Evolutionary conservation across 2,329 filamentous ascomycete species (phyloP), one percentile per base, ranked within the genome.

Genomic region (Alternaria dauci): DNA sequence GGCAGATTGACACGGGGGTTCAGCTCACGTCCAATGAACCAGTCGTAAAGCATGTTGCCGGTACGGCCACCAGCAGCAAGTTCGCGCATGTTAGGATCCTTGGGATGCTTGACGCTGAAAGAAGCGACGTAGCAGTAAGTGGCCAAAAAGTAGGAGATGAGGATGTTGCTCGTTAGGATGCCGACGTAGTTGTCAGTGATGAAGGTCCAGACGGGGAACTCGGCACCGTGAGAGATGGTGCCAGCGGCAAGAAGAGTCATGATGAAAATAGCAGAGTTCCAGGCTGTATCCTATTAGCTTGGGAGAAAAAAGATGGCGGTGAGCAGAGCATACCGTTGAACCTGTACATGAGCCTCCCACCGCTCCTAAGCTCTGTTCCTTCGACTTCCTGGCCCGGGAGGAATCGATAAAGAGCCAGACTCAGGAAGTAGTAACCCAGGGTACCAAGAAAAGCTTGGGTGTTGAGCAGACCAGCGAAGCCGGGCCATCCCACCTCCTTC

Each of bases 21-120:
- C 62, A 98, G 88, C 79, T 98, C 94, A 28, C 94, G 91, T 20
- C 94, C 94, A 67, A 98, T 97, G 81, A 93, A 98, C 88, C 93
- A 98, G 80, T 98, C 94, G 78, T 98, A 97, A 38, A 97, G 80
- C 65, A 93, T 81, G 78, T 96, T 97, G 59, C 93, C 94, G 1
- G 88, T 89, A 74, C 91, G 87, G 16, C 93, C 94, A 43, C 94
- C 93, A 1, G 88, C 87, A 0, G 94, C 94, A 8, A 98, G 85
- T 76, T 95, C 89, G 41, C 94, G 91, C 63, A 86, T 82, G 48
- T 90, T 85, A 12, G 85, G 82, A 76, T 96, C 92, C 43, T 87
- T 88, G n/a, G 88, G 76, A 55, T 75, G 80, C 76, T 91, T 91
- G 65, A 97, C 91, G 54, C 85, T 85, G 82, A 97, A 97, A 75